Evolutionary conservation across 2,329 filamentous ascomycete species (phyloP).

Genomic region (Exophiala dermatitidis): DNA sequence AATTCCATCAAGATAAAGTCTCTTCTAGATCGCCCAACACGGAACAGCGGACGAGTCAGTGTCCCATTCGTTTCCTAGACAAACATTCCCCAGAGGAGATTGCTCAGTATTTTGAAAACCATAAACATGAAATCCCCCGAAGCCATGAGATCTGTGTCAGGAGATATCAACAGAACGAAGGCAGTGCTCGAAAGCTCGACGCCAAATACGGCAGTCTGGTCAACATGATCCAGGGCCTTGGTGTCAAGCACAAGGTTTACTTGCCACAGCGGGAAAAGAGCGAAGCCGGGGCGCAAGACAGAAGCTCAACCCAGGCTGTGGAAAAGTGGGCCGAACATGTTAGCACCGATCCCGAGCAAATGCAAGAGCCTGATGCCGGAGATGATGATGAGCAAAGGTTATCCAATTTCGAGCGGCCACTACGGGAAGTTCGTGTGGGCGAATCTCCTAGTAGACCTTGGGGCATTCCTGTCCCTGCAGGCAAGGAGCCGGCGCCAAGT

Average conservation of each 20-base stretch:
- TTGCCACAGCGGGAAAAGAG: conserved; percentile 55
- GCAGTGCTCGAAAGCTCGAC: conserved; percentile 79
- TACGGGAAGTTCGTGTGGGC: conserved; percentile 86
- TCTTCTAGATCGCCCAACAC: conserved; percentile 45
- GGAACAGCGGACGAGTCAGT: conserved; percentile 56
- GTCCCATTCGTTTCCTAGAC: conserved; percentile 86
- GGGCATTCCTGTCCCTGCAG: conserved; percentile 74
- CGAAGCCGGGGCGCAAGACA: conserved; percentile 25
- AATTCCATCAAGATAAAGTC: conserved; percentile 38
- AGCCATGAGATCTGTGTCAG: conserved; percentile 90
- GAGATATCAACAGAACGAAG: conserved; percentile 78
- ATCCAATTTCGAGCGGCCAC: conserved; percentile 70
- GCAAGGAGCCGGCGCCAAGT: conserved; percentile 36
- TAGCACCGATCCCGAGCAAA: conserved; percentile 43
- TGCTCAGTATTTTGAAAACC: conserved; percentile 84
- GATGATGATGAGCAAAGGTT: conserved; percentile 54
- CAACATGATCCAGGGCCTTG: conserved; percentile 88
- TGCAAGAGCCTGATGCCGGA: conserved; percentile 30
- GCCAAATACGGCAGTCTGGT: conserved; percentile 89
- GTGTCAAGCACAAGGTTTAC: conserved; percentile 81
- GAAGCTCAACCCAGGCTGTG: conserved; percentile 48
- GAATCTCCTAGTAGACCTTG: conserved; percentile 90
- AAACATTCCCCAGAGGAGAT: conserved; percentile 90
- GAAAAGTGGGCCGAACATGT: conserved; percentile 80
- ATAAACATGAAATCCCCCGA: conserved; percentile 89